Base-by-base conservation (phyloP, 2,329 filamentous ascomycete genomes). In the Hirsutella rhossiliensis region DNA sequence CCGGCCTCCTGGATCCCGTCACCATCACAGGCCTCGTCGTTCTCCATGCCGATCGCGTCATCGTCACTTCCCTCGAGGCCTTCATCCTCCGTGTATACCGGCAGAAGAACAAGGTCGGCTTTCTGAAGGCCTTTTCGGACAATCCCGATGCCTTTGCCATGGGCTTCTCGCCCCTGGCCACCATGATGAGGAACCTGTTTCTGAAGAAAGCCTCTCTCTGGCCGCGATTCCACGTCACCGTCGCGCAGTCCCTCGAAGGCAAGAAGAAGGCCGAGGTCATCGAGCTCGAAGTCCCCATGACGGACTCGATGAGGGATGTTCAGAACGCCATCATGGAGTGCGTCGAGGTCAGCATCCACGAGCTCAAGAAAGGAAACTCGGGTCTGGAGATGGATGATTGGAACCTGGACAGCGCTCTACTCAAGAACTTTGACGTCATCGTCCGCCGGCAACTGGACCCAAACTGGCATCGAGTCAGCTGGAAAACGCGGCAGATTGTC, bases 301-400 rank as follows among this genome's bases (percentile, higher is more conserved):
- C 87, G 5, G 86, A 94, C 32, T 76, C 80, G 41, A 98, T 98
- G 92, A 78, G 76, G 47, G 81, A 88, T 37, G 96, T 98, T 36
- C 92, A 98, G 58, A 90, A 86, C 50, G 89, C 92, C 23, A 83
- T 97, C 47, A 78, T 98, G 63, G 90, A 97, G 59, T 98, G 92
- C 58, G 89, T 98, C 17, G 90, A 97, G 62, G 82, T 87, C 52
- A 95, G 88, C 58, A 92, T 98, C 51, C 80, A 85, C 44, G 92
- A 98, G 64, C 73, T 98, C 38, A 94, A 90, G 60, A 97, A 94
- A 65, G 78, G 80, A 17, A 97, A 96, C 56, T 76, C 80, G 1
- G 89, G 88, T 2, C 69, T 98, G 7, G 90, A 97, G 53, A 89
- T 97, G 80, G 89, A 94, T 47, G 89, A 96, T 56, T 97, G 90